Evolutionary conservation across 176 grass and related monocot species (phyloP).

Genomic region (Avena sativa): DNA sequence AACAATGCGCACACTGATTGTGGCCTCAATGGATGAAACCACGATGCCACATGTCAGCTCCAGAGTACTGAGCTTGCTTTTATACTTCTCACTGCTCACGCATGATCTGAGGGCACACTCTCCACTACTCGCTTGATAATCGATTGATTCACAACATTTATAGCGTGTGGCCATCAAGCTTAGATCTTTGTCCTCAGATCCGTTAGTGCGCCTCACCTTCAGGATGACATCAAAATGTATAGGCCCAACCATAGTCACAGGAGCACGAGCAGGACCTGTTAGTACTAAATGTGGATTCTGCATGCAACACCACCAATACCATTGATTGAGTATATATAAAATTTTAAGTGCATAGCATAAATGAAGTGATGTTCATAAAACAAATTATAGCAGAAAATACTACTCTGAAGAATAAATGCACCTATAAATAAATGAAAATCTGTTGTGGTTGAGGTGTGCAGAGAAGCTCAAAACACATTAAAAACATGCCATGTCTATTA

Average conservation of each 20-base stretch:
- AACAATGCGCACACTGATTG: not conserved
- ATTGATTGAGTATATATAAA: not conserved
- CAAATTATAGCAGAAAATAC: too few relatives aligned
- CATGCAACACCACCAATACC: not conserved
- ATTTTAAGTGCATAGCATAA: not conserved
- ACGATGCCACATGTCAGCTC: not conserved
- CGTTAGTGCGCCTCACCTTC: not conserved
- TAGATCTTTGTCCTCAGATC: constrained; percentile 6
- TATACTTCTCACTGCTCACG: not conserved
- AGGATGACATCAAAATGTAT: not conserved
- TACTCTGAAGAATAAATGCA: too few relatives aligned
- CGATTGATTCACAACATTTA: not conserved
- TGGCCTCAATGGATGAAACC: constrained; percentile 16
- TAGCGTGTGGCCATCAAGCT: not conserved
- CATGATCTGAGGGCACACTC: not conserved
- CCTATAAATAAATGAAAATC: not conserved
- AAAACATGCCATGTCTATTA: not conserved
- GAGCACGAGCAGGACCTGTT: constrained; percentile 13
- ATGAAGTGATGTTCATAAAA: not conserved
- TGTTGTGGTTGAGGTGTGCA: not conserved
- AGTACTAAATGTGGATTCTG: constrained; percentile 1
- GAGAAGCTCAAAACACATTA: not conserved
- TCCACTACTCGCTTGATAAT: not conserved
- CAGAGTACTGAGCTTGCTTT: constrained; percentile 16
- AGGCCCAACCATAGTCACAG: not conserved